Evolutionary conservation across 192 early-diverging fungal species (phyloP).

Genomic region (Backusella macrospora): DNA sequence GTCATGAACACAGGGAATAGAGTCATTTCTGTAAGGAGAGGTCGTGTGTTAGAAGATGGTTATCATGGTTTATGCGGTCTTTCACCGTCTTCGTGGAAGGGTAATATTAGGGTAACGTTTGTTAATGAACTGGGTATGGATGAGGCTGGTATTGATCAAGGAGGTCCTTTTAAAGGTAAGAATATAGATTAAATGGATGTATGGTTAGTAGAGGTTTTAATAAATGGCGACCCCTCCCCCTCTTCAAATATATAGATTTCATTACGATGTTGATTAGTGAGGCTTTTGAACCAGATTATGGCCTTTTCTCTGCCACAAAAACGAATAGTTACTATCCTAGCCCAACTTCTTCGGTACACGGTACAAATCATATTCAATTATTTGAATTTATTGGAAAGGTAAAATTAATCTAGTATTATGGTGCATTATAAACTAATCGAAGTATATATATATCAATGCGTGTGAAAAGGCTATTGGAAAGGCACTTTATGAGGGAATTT

Average conservation of each 20-base stretch:
- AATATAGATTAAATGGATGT: background rate
- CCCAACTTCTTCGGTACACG: slow-evolving; percentile 44
- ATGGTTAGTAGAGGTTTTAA: background rate
- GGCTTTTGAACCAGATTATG: slow-evolving; percentile 55
- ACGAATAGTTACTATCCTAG: slow-evolving; percentile 54
- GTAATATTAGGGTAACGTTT: slow-evolving; percentile 54
- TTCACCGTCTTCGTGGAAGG: slow-evolving; percentile 45
- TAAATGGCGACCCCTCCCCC: background rate
- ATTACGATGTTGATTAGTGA: slow-evolving; percentile 55
- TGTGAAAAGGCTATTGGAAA: slow-evolving; percentile 52
- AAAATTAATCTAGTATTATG: background rate
- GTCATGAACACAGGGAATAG: slow-evolving; percentile 20
- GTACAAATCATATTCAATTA: slow-evolving; percentile 39
- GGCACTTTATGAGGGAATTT: slow-evolving; percentile 63
- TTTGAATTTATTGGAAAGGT: slow-evolving; percentile 62
- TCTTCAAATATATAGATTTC: slow-evolving; percentile 41
- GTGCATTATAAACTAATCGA: background rate
- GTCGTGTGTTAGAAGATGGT: slow-evolving; percentile 74
- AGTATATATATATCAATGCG: background rate
- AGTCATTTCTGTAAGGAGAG: slow-evolving; percentile 60
- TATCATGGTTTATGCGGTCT: slow-evolving; percentile 55
- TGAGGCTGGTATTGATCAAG: slow-evolving; percentile 84
- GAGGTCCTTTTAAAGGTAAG: slow-evolving; percentile 83
- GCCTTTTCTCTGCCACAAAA: slow-evolving; percentile 50
- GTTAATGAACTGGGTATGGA: slow-evolving; percentile 54